Evolutionary conservation across 441 rosid species (phyloP).

Genomic region (Jatropha podagrica): DNA sequence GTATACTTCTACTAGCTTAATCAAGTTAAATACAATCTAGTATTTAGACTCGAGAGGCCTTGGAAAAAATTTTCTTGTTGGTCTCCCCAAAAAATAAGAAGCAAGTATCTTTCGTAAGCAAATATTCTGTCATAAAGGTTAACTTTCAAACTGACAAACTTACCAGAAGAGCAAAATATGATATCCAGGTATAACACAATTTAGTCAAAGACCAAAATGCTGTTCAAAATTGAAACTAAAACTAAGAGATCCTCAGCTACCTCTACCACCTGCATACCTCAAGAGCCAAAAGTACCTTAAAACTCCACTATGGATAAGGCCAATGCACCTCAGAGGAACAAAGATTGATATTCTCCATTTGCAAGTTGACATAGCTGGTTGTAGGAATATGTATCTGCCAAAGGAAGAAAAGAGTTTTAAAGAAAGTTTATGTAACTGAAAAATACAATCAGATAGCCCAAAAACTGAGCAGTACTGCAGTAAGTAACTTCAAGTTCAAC

Average conservation of each 20-base stretch:
- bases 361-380: slow-evolving; percentile 91
- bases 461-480: background rate
- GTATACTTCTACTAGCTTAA: background rate
- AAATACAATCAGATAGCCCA: background rate
- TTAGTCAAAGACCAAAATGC: slow-evolving; percentile 1
- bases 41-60: no score
- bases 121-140: background rate
- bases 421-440: background rate
- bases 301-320: background rate
- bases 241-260: background rate
- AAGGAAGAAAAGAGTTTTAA: background rate
- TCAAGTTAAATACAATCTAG: no score
- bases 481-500: background rate
- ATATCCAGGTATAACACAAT: slow-evolving; percentile 3
- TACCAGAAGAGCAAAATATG: background rate
- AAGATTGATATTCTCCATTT: slow-evolving; percentile 71
- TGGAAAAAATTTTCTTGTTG: background rate
- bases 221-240: background rate
- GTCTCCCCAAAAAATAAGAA: background rate
- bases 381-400: slow-evolving; percentile 60
- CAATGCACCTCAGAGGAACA: slow-evolving; percentile 51
- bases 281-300: background rate
- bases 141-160: background rate
- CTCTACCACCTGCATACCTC: slow-evolving; percentile 19
- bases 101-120: background rate